Evolutionary conservation across 2,329 filamentous ascomycete species (phyloP).

Genomic region (Curvularia spicifera): DNA sequence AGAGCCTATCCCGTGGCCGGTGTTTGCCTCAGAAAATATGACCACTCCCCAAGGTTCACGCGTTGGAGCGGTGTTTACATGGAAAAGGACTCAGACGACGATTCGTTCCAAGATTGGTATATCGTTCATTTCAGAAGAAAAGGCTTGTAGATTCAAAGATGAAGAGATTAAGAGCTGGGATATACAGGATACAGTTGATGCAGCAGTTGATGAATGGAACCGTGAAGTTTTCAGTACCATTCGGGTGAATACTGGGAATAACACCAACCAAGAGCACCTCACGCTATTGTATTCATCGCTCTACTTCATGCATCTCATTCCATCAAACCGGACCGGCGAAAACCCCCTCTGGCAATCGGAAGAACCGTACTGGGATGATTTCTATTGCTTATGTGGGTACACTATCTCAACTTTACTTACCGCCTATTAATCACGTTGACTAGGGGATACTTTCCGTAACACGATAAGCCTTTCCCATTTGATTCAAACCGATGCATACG

Average conservation of each 20-base stretch:
- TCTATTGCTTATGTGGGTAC: constrained; percentile 65
- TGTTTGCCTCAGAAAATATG: constrained; percentile 15
- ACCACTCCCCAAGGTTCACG: constrained; percentile 48
- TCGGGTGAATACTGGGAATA: constrained; percentile 53
- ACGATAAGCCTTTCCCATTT: constrained; percentile 65
- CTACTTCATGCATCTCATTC: constrained; percentile 72
- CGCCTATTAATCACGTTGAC: constrained; percentile 55
- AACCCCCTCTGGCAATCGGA: constrained; percentile 69
- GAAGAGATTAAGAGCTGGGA: constrained; percentile 51
- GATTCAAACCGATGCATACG: constrained; percentile 67
- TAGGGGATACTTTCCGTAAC: constrained; percentile 68
- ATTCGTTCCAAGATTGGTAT: constrained; percentile 58
- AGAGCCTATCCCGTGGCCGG: constrained; percentile 17
- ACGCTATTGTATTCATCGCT: constrained; percentile 69
- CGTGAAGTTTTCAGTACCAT: constrained; percentile 62
- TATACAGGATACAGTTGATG: constrained; percentile 47
- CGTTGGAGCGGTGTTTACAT: constrained; percentile 59
- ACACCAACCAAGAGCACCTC: constrained; percentile 59
- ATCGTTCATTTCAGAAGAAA: constrained; percentile 57
- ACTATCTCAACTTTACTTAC: constrained; percentile 37
- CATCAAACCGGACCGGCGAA: constrained; percentile 73
- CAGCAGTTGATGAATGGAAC: constrained; percentile 54
- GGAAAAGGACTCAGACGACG: constrained; percentile 30
- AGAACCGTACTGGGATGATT: constrained; percentile 74
- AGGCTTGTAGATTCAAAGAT: constrained; percentile 55